phyloP scores from a whole-genome alignment of 768 basidiomycete genomes.

The Mycena leptocephala region DNA sequence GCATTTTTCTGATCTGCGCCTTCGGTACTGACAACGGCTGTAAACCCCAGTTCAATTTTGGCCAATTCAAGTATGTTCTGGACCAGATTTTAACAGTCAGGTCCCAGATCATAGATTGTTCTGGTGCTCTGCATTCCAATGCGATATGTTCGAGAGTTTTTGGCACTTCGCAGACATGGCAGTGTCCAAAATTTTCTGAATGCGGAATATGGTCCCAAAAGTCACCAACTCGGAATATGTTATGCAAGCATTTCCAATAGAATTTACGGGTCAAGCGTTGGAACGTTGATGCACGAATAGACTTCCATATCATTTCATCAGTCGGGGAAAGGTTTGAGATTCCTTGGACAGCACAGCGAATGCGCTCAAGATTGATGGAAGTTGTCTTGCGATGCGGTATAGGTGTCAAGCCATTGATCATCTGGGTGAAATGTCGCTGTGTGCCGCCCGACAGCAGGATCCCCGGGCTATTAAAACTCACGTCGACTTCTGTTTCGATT shows the following conservation, averaged over 20 bases:
- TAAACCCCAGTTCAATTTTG: constrained; percentile 5
- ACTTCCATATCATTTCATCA: neutral
- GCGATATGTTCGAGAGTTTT: constrained; percentile 8
- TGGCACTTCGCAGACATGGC: neutral
- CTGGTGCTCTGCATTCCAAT: too few relatives aligned
- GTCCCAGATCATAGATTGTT: neutral
- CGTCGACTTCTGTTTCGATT: constrained; percentile 1
- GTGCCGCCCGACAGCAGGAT: neutral
- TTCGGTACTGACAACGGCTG: too few relatives aligned
- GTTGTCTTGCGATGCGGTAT: neutral
- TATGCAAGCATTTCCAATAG: constrained; percentile 9
- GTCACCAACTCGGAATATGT: neutral
- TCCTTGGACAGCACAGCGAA: neutral
- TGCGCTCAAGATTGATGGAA: neutral
- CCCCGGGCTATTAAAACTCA: neutral
- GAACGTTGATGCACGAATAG: neutral
- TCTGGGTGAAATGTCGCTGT: neutral
- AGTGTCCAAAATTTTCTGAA: neutral
- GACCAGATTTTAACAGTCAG: neutral
- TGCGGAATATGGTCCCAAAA: neutral
- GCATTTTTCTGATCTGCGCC: too few relatives aligned
- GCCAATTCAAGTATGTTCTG: neutral
- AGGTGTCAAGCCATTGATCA: neutral
- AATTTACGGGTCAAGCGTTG: neutral
- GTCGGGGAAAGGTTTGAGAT: neutral